These are phyloP conservation scores for Colletotrichum australisinense DNA, from an alignment of 2,329 filamentous ascomycete genomes.

Conservation along the genomic window DNA sequence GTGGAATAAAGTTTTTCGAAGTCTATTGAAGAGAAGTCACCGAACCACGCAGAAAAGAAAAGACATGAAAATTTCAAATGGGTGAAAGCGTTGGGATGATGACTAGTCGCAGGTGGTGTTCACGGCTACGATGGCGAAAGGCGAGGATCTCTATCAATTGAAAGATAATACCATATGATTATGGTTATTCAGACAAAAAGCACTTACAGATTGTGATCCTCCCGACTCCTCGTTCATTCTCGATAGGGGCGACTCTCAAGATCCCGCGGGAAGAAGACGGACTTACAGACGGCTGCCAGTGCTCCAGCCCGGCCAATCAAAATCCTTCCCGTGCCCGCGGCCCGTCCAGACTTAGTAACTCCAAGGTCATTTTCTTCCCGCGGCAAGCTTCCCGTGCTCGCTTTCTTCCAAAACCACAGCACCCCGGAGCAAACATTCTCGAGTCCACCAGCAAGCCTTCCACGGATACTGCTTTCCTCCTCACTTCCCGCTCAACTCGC, in stretches of 20 bases:
- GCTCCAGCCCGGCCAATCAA: neutral
- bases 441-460: neutral
- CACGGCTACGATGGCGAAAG: too few relatives aligned
- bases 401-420: neutral
- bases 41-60: too few relatives aligned
- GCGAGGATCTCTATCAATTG: too few relatives aligned
- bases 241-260: too few relatives aligned
- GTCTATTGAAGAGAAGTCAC: neutral
- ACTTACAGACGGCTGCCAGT: too few relatives aligned
- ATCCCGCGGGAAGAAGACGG: neutral
- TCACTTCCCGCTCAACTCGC: neutral
- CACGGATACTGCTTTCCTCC: neutral
- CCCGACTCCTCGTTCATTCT: too few relatives aligned
- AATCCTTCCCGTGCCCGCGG: neutral
- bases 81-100: too few relatives aligned
- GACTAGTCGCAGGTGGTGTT: too few relatives aligned
- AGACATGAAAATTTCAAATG: too few relatives aligned
- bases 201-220: too few relatives aligned
- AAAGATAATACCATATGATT: too few relatives aligned
- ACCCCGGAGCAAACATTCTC: neutral
- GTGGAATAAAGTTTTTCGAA: neutral
- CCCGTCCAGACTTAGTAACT: neutral
- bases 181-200: too few relatives aligned
- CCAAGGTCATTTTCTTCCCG: neutral
- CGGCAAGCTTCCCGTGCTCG: neutral